Evolutionary conservation across 2,329 filamentous ascomycete genomes (phyloP).

Genomic region (Sporothrix euskadiensis): DNA sequence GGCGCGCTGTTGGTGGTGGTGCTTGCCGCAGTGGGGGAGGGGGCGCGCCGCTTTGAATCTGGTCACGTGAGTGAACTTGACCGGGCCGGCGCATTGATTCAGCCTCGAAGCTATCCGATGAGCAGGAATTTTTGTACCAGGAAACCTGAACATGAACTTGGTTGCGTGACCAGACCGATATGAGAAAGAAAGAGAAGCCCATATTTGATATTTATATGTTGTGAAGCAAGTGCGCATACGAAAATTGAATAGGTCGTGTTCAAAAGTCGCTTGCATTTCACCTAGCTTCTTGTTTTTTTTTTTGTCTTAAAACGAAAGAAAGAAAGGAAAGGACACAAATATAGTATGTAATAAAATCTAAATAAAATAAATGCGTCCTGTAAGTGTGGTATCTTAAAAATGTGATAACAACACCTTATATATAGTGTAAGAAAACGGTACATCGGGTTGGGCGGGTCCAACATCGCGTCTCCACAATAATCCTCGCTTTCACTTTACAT

Average conservation of each 20-base stretch:
- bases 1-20: conserved; percentile 3
- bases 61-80: conserved; percentile 14
- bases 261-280: neutral
- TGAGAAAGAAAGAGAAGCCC: neutral
- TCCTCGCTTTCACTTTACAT: neutral
- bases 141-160: neutral
- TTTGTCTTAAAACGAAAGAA: neutral
- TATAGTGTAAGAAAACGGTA: too few species aligned
- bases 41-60: neutral
- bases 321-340: neutral
- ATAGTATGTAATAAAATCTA: neutral
- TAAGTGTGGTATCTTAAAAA: too few species aligned
- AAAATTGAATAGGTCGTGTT: too few species aligned
- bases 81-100: neutral
- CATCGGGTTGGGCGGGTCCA: too few species aligned
- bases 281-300: neutral
- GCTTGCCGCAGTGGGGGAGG: conserved; percentile 6
- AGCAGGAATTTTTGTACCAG: neutral
- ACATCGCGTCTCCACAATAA: neutral
- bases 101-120: neutral
- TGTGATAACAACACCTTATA: too few species aligned
- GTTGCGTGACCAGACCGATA: neutral
- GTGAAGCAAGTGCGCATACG: neutral
- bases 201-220: neutral
- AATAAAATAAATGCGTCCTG: neutral